Conservation (phyloP, 2,329 filamentous ascomycete species). For the Microdochium bolleyi region DNA sequence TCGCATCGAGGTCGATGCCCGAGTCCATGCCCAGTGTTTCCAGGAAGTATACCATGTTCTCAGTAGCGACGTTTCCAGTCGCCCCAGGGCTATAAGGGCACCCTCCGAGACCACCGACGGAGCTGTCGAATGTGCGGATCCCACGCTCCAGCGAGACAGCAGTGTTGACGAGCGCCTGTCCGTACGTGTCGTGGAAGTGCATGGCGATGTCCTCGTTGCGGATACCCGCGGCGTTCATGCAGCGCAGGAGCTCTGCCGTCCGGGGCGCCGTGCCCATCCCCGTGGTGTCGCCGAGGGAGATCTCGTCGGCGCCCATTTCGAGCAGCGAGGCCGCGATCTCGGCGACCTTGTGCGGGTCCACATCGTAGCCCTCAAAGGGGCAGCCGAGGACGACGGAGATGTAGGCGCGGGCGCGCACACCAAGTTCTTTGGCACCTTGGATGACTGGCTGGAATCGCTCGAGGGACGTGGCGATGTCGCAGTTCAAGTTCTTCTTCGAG, state of each 20-base stretch:
- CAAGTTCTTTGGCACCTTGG: slow-evolving; percentile 52
- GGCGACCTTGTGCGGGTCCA: slow-evolving; percentile 54
- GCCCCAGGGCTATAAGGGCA: slow-evolving; percentile 63
- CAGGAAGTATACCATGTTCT: slow-evolving; percentile 34
- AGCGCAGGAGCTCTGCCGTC: slow-evolving; percentile 35
- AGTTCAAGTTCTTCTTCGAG: slow-evolving; percentile 75
- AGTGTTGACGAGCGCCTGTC: slow-evolving; percentile 58
- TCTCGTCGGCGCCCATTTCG: slow-evolving; percentile 85
- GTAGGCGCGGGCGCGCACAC: slow-evolving; percentile 67
- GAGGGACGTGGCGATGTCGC: slow-evolving; percentile 66
- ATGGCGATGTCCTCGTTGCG: slow-evolving; percentile 50
- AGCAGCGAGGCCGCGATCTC: slow-evolving; percentile 63
- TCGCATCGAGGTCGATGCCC: slow-evolving; percentile 45
- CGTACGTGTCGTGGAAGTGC: slow-evolving; percentile 69
- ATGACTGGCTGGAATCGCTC: slow-evolving; percentile 65
- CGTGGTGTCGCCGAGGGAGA: slow-evolving; percentile 83
- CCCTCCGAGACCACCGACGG: slow-evolving; percentile 58
- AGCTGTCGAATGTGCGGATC: slow-evolving; percentile 57
- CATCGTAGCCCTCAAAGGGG: slow-evolving; percentile 62
- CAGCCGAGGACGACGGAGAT: slow-evolving; percentile 77
- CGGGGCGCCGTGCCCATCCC: slow-evolving; percentile 65
- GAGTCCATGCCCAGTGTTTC: slow-evolving; percentile 51
- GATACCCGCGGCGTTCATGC: slow-evolving; percentile 41
- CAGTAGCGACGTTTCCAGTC: slow-evolving; percentile 52
- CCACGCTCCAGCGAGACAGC: slow-evolving; percentile 56